Base-by-base conservation (phyloP, 2,329 filamentous ascomycete genomes). In the Neopestalotiopsis sp. region DNA sequence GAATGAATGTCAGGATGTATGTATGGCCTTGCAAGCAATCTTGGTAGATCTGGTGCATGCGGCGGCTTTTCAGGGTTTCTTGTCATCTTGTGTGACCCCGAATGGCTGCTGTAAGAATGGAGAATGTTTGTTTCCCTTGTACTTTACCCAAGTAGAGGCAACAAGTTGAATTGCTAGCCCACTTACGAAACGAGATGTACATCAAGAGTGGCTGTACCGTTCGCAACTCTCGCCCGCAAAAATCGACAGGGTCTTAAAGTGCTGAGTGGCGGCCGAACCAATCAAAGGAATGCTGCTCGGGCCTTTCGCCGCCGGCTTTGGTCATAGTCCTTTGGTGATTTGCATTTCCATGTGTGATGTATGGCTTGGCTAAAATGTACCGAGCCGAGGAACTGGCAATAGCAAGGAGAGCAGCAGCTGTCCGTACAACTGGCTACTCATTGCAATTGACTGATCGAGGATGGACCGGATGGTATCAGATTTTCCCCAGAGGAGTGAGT, bases 1-100 rank as follows among this genome's bases (percentile, higher is more conserved):
- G n/a, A 20, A 20, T 28, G 30, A 28, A 24, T 59, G 42, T n/a
- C n/a, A 13, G 17, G 17, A 45, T 28, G 24, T 1, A 28, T 28
- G 24, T 28, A 38, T 38, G 10, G 34, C 34, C 34, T 7, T 38
- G 34, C 24, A 28, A 13, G 38, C 24, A 32, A 67, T 67, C 66
- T 62, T 63, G 66, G 49, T 13, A 67, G 58, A 67, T 63, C 66
- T 52, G 66, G 34, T 38, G 65, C 32, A 52, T 67, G 66, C 66
- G 63, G 59, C 61, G 45, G 45, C 45, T n/a, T 52, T 52, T 20
- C 45, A 20, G n/a, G 45, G 45, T 52, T 45, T 49, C 38, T 20
- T 56, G 49, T 67, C n/a, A 24, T 49, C 38, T 20, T 56, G 49
- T 67, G 66, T 28, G 3, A 49, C 66, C 28, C 28, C 24, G 59